A percentile compares a stretch with the other conserved stretches of the same genome.
Evolutionary conservation across 2,329 filamentous ascomycete genomes (phyloP).

Genomic region (Bipolaris zeicola): DNA sequence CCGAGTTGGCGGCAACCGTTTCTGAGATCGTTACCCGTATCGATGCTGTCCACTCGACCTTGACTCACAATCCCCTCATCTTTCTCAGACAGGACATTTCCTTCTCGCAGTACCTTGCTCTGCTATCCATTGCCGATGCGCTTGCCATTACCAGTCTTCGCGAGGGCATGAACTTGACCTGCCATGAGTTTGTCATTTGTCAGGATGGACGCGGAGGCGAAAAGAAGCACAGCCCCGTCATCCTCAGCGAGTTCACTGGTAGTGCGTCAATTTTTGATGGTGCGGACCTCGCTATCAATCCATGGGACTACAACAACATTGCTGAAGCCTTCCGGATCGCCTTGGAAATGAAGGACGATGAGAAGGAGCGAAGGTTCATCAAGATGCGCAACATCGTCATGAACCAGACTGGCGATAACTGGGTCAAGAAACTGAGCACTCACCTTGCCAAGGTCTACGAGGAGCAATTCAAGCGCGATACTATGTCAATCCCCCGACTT

Average conservation of each 20-base stretch:
- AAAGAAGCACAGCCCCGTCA: conserved; percentile 85
- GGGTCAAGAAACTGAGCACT: conserved; percentile 77
- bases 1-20: conserved; percentile 83
- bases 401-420: conserved; percentile 81
- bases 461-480: conserved; percentile 83
- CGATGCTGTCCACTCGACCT: conserved; percentile 86
- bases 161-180: conserved; percentile 96
- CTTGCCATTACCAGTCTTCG: conserved; percentile 94
- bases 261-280: conserved; percentile 84
- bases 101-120: conserved; percentile 89
- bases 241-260: conserved; percentile 93
- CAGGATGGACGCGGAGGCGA: conserved; percentile 77
- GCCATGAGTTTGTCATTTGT: conserved; percentile 91
- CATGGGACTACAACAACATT: conserved; percentile 91
- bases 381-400: conserved; percentile 75
- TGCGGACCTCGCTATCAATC: conserved; percentile 84
- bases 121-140: conserved; percentile 86
- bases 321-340: conserved; percentile 84
- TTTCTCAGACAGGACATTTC: conserved; percentile 95
- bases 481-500: conserved; percentile 83
- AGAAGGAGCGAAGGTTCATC: conserved; percentile 76
- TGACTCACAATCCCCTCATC: conserved; percentile 89
- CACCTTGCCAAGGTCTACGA: conserved; percentile 77
- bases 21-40: conserved; percentile 94
- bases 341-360: conserved; percentile 76